Percentiles rank a stretch among this genome's conserved stretches.
Evolutionary conservation across 2,329 filamentous ascomycete species (phyloP).

Genomic region (Hirsutella rhossiliensis): DNA sequence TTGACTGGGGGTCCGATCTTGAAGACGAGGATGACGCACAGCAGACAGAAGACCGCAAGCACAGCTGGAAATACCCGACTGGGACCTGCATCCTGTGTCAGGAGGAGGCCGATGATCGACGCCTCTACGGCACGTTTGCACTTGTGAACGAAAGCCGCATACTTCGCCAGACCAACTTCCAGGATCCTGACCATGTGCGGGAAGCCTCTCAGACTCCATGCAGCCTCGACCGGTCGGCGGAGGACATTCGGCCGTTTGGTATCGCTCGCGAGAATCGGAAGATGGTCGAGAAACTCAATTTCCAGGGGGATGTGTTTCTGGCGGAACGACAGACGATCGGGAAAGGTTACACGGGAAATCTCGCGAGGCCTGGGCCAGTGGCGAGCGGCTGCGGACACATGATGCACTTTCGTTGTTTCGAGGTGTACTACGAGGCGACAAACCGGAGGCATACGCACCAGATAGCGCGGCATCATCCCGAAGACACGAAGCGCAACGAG

Average conservation of each 20-base stretch:
- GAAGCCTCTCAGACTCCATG: slow-evolving; percentile 70
- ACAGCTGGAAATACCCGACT: slow-evolving; percentile 72
- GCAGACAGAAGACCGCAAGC: slow-evolving; percentile 50
- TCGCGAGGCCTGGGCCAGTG: slow-evolving; percentile 62
- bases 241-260: slow-evolving; percentile 76
- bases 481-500: slow-evolving; percentile 65
- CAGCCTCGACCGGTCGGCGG: slow-evolving; percentile 76
- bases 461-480: slow-evolving; percentile 88
- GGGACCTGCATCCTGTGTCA: slow-evolving; percentile 95
- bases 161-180: slow-evolving; percentile 72
- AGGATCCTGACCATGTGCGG: slow-evolving; percentile 70
- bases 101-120: slow-evolving; percentile 83
- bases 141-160: slow-evolving; percentile 79
- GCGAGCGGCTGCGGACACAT: slow-evolving; percentile 92
- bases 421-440: slow-evolving; percentile 78
- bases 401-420: slow-evolving; percentile 96
- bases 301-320: slow-evolving; percentile 56
- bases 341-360: slow-evolving; percentile 68
- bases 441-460: slow-evolving; percentile 77
- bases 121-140: slow-evolving; percentile 86
- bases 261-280: slow-evolving; percentile 78
- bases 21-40: slow-evolving; percentile 55
- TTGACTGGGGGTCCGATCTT: slow-evolving; percentile 75
- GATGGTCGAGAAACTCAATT: slow-evolving; percentile 62
- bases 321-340: slow-evolving; percentile 74